These are phyloP conservation scores for Posidonia australis DNA, from an alignment of 106 monocot genomes.

Conservation along the genomic window DNA sequence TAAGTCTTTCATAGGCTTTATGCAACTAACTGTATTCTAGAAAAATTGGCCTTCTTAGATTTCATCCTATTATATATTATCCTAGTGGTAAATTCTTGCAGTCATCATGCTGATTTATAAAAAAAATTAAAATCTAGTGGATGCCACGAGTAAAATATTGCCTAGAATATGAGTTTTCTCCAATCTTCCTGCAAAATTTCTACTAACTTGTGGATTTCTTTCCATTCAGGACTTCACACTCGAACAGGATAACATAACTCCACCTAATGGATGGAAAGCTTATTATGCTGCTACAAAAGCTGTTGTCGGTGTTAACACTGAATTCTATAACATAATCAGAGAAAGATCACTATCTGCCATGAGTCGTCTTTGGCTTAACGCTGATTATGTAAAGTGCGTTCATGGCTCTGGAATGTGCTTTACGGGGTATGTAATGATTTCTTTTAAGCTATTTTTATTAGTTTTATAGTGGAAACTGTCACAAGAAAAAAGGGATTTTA, in stretches of 20 bases:
- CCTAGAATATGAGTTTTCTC: not conserved
- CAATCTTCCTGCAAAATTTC: not conserved
- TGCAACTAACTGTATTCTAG: too few species aligned
- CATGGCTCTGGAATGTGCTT: conserved; percentile 77
- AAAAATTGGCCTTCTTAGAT: too few species aligned
- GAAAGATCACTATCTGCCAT: conserved; percentile 62
- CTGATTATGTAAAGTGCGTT: conserved; percentile 91
- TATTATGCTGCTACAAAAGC: conserved; percentile 95
- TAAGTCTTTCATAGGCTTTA: too few species aligned
- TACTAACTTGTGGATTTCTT: not conserved
- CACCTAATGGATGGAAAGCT: conserved; percentile 89
- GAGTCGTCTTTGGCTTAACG: conserved; percentile 84
- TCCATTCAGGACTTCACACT: conserved; percentile 69
- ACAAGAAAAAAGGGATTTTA: too few species aligned
- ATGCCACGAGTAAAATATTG: not conserved
- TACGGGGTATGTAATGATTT: conserved; percentile 42
- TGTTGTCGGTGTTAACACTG: conserved; percentile 60
- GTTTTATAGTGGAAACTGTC: not conserved
- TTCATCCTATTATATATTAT: too few species aligned
- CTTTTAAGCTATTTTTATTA: too few species aligned
- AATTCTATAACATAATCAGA: conserved; percentile 79
- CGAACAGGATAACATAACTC: conserved; percentile 61
- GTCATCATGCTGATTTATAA: too few species aligned
- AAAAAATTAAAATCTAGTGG: too few species aligned
- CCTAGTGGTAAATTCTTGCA: too few species aligned